Evolutionary conservation across 306 rosid genomes (phyloP).

Genomic region (Lotus japonicus): DNA sequence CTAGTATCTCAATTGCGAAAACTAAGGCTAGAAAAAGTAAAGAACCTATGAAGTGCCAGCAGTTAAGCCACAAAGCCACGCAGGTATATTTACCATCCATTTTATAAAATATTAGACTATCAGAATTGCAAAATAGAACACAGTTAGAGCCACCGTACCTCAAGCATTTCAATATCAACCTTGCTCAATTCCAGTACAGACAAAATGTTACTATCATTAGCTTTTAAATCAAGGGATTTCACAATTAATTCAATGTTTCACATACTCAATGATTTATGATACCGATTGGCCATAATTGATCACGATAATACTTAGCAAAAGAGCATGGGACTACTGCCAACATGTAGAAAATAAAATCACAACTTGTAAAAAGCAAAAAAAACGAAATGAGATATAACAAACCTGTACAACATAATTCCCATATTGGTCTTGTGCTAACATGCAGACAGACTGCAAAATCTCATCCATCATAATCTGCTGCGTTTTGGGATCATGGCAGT

Average conservation of each 20-base stretch:
- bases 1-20: background rate
- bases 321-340: background rate
- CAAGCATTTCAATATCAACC: background rate
- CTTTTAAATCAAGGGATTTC: background rate
- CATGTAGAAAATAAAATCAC: constrained; percentile 19
- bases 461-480: constrained; percentile 94
- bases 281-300: background rate
- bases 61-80: too few species aligned
- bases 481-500: constrained; percentile 71
- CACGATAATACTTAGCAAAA: background rate
- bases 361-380: background rate
- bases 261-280: background rate
- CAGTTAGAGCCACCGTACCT: background rate
- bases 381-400: constrained; percentile 22
- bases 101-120: background rate
- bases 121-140: background rate
- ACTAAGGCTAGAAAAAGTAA: background rate
- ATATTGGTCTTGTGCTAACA: constrained; percentile 93
- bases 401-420: constrained; percentile 99
- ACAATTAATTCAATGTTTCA: background rate
- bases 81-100: background rate
- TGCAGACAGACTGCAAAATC: constrained; percentile 87
- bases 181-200: background rate
- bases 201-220: background rate
- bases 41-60: too few species aligned